A percentile compares a stretch with the other conserved stretches of the same genome.
These are phyloP conservation scores for Hymenoscyphus salicellus DNA, from an alignment of 2,329 filamentous ascomycete species.

Conservation along the genomic window DNA sequence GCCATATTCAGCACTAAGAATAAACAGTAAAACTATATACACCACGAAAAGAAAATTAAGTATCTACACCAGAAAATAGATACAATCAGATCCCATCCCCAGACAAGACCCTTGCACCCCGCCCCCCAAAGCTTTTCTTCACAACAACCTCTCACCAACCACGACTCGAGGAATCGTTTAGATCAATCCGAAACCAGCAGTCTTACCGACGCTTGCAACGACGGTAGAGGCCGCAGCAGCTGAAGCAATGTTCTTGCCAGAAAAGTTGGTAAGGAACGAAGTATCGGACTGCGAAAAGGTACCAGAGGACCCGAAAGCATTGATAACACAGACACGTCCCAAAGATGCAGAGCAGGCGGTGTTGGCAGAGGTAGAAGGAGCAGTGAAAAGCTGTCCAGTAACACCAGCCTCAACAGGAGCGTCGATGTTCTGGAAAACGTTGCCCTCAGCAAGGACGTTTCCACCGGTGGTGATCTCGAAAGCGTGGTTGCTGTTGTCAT, in stretches of 20 bases:
- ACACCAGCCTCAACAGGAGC: slow-evolving; percentile 31
- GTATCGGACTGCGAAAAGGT: slow-evolving; percentile 32
- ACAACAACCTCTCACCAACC: background rate
- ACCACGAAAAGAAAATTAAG: too few relatives aligned
- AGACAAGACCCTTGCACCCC: too few relatives aligned
- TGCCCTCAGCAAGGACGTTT: slow-evolving; percentile 44
- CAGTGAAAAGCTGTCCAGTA: slow-evolving; percentile 23
- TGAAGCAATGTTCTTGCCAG: slow-evolving; percentile 33
- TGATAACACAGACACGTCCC: slow-evolving; percentile 23
- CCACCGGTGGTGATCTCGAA: slow-evolving; percentile 41
- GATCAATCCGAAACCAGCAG: slow-evolving; percentile 26
- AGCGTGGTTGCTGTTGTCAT: slow-evolving; percentile 43
- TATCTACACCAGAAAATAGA: too few relatives aligned
- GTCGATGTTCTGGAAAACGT: slow-evolving; percentile 43
- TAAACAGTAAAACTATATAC: too few relatives aligned
- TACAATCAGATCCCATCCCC: too few relatives aligned
- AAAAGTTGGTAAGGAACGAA: slow-evolving; percentile 34
- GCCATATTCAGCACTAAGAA: too few relatives aligned
- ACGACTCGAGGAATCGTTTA: background rate
- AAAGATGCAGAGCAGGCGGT: slow-evolving; percentile 21
- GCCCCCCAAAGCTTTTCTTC: background rate
- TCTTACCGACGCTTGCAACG: slow-evolving; percentile 6
- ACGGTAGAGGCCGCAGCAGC: slow-evolving; percentile 22
- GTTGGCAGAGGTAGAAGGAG: slow-evolving; percentile 22
- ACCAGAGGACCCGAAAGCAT: slow-evolving; percentile 30